Conservation (phyloP, 228 moss, liverwort and hornwort species). For the Sphagnum fallax region DNA sequence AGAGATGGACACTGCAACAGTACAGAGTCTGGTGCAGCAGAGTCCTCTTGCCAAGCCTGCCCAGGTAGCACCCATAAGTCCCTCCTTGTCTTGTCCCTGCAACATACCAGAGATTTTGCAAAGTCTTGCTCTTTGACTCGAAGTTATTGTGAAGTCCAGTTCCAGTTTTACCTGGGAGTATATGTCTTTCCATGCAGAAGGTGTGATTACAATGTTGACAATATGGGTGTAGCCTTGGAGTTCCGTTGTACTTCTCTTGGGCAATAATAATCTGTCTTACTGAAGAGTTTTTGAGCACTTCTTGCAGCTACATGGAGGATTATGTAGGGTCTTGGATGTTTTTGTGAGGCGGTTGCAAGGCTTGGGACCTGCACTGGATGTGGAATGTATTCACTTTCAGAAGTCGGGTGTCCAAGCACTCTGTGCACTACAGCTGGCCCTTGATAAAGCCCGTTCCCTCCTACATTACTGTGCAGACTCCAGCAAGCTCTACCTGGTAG, state of each 20-base stretch:
- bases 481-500: conserved; percentile 83
- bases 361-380: conserved; percentile 52
- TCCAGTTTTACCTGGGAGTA: no score
- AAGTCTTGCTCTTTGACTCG: no score
- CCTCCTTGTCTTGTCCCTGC: no score
- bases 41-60: neutral
- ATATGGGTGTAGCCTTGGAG: no score
- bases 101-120: no score
- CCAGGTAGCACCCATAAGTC: neutral
- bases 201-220: no score
- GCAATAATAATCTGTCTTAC: no score
- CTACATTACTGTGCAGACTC: conserved; percentile 73
- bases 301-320: conserved; percentile 57
- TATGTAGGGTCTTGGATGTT: conserved; percentile 58
- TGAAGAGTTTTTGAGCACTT: no score
- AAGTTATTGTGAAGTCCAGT: no score
- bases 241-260: no score
- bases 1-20: conserved; percentile 28
- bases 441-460: conserved; percentile 69
- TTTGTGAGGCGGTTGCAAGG: conserved; percentile 52
- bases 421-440: conserved; percentile 59
- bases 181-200: no score
- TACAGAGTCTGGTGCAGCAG: conserved; percentile 11
- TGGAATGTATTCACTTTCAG: conserved; percentile 55
- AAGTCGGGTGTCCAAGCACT: conserved; percentile 71